A percentile compares a stretch with the other conserved stretches of the same genome.
Evolutionary conservation across 2,329 filamentous ascomycete genomes (phyloP).

Genomic region (Penicillium oxalicum): DNA sequence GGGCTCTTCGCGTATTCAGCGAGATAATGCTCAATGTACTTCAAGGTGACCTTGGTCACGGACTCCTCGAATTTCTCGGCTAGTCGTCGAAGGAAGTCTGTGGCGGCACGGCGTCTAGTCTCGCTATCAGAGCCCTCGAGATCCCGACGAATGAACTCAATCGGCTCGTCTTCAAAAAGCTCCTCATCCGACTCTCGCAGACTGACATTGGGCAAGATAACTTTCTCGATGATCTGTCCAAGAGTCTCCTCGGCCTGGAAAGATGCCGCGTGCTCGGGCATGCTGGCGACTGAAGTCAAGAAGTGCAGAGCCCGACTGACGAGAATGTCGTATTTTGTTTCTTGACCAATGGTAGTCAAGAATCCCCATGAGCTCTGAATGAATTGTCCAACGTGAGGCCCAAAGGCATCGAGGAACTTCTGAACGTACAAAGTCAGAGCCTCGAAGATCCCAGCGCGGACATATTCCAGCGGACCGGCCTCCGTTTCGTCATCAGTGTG

Average conservation of each 20-base stretch:
- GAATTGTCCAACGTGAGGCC: conserved; percentile 71
- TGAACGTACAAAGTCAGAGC: conserved; percentile 81
- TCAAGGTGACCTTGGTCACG: conserved; percentile 80
- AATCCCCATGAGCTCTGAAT: conserved; percentile 87
- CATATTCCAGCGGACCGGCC: conserved; percentile 73
- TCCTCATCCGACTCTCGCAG: conserved; percentile 91
- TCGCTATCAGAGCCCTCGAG: conserved; percentile 95
- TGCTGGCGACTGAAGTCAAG: conserved; percentile 78
- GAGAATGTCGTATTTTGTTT: conserved; percentile 89
- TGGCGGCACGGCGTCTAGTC: conserved; percentile 83
- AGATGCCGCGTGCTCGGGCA: conserved; percentile 67
- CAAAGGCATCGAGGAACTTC: conserved; percentile 95
- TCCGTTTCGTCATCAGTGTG: conserved; percentile 86
- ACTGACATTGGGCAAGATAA: conserved; percentile 87
- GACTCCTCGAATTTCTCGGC: conserved; percentile 80
- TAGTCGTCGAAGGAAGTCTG: conserved; percentile 84
- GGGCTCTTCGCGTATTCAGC: conserved; percentile 63
- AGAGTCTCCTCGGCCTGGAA: conserved; percentile 80
- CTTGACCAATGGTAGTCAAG: conserved; percentile 74
- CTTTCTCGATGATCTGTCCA: conserved; percentile 87
- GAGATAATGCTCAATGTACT: conserved; percentile 82
- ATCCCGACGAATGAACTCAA: conserved; percentile 93
- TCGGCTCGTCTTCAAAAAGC: conserved; percentile 96
- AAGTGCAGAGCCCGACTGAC: conserved; percentile 95
- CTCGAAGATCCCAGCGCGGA: conserved; percentile 92